A percentile compares a stretch with the other conserved stretches of the same genome.
These are phyloP conservation scores for Suhomyces guaymorum DNA, from an alignment of 1,139 yeast genomes.

Conservation along the genomic window DNA sequence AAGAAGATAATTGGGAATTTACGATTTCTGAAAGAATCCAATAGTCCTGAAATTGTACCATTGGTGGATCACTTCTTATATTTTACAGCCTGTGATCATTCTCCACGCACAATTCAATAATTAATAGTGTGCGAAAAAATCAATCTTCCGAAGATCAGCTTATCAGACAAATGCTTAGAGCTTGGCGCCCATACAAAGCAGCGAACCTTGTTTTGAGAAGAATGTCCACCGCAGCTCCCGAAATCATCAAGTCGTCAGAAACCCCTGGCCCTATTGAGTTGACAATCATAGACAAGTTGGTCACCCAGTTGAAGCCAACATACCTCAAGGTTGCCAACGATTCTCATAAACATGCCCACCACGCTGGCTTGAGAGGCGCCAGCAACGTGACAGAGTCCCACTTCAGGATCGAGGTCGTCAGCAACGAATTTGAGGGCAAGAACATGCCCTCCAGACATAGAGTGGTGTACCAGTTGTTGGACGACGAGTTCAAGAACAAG, in stretches of 20 bases:
- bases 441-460: constrained; percentile 78
- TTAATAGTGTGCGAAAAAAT: neutral
- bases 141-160: no score
- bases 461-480: constrained; percentile 64
- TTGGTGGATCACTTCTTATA: no score
- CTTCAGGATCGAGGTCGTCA: constrained; percentile 70
- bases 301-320: constrained; percentile 48
- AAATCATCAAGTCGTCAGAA: constrained; percentile 14
- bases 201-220: constrained; percentile 1
- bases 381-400: constrained; percentile 80
- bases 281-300: constrained; percentile 49
- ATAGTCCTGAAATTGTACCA: no score
- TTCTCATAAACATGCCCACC: constrained; percentile 87
- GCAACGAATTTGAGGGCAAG: constrained; percentile 67
- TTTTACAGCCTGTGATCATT: no score
- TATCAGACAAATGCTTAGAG: constrained; percentile 3
- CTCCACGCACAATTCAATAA: no score
- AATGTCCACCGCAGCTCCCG: constrained; percentile 8
- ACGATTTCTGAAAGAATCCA: no score
- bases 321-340: constrained; percentile 69
- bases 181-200: neutral
- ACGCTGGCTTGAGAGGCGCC: constrained; percentile 78
- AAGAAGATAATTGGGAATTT: neutral
- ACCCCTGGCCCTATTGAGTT: constrained; percentile 55
- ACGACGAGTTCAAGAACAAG: constrained; percentile 66